Conservation (phyloP, 208 protist species). For the Leishmania arabica region DNA sequence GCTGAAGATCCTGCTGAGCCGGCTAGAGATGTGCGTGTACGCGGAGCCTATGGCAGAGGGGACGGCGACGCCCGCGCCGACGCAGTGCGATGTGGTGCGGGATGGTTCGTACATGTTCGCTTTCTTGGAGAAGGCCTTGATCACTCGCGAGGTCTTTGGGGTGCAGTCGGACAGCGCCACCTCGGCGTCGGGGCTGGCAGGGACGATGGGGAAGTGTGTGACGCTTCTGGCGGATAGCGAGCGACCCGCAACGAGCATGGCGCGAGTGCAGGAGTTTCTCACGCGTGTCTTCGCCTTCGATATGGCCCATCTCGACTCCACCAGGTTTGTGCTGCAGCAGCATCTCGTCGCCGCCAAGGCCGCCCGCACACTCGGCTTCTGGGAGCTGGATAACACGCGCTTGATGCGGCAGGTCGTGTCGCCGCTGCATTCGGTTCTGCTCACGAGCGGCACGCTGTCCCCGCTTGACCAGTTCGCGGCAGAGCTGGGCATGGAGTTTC, state of each 20-base stretch:
- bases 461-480: conserved; percentile 93
- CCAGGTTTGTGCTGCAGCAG: conserved; percentile 71
- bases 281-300: conserved; percentile 54
- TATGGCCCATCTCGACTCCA: conserved; percentile 31
- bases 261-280: conserved; percentile 82
- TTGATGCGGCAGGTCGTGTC: conserved; percentile 71
- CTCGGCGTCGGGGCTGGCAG: conserved; percentile 45
- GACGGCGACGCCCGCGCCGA: background rate
- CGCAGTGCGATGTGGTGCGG: conserved; percentile 54
- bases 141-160: conserved; percentile 71
- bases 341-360: conserved; percentile 14
- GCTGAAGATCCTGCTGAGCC: conserved; percentile 72
- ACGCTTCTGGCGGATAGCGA: conserved; percentile 68
- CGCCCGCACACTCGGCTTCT: conserved; percentile 84
- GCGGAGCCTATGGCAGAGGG: conserved; percentile 31
- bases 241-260: conserved; percentile 48
- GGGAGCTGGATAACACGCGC: conserved; percentile 90
- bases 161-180: conserved; percentile 30
- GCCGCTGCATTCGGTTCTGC: conserved; percentile 67
- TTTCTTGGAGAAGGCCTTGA: conserved; percentile 74
- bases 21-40: conserved; percentile 55
- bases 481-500: conserved; percentile 91
- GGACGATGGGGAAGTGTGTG: conserved; percentile 66
- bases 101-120: conserved; percentile 60
- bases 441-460: conserved; percentile 97